phyloP scores from a whole-genome alignment of 2,329 filamentous ascomycete genomes.

The Xylaria polymorpha region DNA sequence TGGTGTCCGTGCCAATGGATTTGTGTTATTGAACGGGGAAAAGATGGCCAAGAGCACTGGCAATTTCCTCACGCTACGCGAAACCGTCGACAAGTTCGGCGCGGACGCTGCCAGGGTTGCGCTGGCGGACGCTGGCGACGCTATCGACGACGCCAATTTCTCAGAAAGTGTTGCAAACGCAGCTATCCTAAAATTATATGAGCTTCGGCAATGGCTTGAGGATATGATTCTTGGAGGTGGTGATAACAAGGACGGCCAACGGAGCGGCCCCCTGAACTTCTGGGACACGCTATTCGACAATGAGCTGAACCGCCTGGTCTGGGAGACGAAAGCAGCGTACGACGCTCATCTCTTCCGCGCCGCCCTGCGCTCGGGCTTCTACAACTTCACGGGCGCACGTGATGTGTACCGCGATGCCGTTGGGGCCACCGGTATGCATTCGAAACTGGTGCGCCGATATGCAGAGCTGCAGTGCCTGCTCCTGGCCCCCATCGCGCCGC shows the following conservation, averaged over 20 bases:
- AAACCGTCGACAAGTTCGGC: slow-evolving; percentile 89
- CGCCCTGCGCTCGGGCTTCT: slow-evolving; percentile 86
- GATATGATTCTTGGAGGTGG: not conserved
- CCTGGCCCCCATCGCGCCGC: slow-evolving; percentile 85
- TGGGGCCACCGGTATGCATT: slow-evolving; percentile 83
- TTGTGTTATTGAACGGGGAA: slow-evolving; percentile 92
- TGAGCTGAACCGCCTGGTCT: slow-evolving; percentile 87
- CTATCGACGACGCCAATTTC: slow-evolving; percentile 95
- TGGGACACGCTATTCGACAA: slow-evolving; percentile 88
- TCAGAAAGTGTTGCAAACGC: slow-evolving; percentile 95
- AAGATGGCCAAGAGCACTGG: slow-evolving; percentile 99
- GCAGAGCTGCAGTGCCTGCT: slow-evolving; percentile 88
- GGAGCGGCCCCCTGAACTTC: not conserved
- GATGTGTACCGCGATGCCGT: slow-evolving; percentile 59
- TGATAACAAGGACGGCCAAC: not conserved
- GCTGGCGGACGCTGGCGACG: slow-evolving; percentile 93
- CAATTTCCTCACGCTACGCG: slow-evolving; percentile 92
- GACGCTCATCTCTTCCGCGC: slow-evolving; percentile 83
- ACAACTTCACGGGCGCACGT: slow-evolving; percentile 71
- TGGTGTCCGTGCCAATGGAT: slow-evolving; percentile 88
- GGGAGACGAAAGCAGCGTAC: slow-evolving; percentile 83
- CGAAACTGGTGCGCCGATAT: slow-evolving; percentile 80
- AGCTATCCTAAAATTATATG: slow-evolving; percentile 81
- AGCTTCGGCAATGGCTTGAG: slow-evolving; percentile 82
- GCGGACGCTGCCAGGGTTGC: slow-evolving; percentile 92